phyloP scores from a whole-genome alignment of 768 basidiomycete genomes.

The Podaxis pistillaris region DNA sequence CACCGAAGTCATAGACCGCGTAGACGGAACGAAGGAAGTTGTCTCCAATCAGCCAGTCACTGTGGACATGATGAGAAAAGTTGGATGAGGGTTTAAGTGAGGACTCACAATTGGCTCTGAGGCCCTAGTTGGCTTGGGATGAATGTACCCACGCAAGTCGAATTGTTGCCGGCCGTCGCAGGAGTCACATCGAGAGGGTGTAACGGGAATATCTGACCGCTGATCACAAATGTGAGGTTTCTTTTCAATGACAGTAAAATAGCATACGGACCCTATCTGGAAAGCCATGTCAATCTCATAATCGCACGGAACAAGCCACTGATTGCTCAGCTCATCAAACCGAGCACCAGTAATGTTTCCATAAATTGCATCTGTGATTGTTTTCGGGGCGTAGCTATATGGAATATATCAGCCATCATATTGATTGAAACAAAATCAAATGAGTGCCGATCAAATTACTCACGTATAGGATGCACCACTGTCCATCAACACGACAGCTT shows the following conservation, averaged over 20 bases:
- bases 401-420: not conserved
- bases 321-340: constrained; percentile 47
- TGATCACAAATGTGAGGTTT: constrained; percentile 26
- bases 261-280: constrained; percentile 62
- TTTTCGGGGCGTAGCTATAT: constrained; percentile 64
- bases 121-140: constrained; percentile 59
- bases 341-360: constrained; percentile 59
- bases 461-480: constrained; percentile 82
- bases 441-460: constrained; percentile 22
- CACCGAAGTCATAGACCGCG: constrained; percentile 82
- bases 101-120: constrained; percentile 66
- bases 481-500: constrained; percentile 76
- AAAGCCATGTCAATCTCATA: constrained; percentile 77
- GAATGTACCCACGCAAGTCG: constrained; percentile 72
- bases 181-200: constrained; percentile 79
- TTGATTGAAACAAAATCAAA: constrained; percentile 3
- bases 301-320: constrained; percentile 75
- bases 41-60: constrained; percentile 83
- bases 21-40: constrained; percentile 83
- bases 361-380: constrained; percentile 70
- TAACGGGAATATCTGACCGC: constrained; percentile 72
- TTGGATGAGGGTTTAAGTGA: not conserved
- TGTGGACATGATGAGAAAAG: constrained; percentile 25
- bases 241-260: constrained; percentile 1
- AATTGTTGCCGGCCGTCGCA: constrained; percentile 38